Base-by-base conservation (phyloP, 2,329 filamentous ascomycete species). In the Botrytis fragariae region DNA sequence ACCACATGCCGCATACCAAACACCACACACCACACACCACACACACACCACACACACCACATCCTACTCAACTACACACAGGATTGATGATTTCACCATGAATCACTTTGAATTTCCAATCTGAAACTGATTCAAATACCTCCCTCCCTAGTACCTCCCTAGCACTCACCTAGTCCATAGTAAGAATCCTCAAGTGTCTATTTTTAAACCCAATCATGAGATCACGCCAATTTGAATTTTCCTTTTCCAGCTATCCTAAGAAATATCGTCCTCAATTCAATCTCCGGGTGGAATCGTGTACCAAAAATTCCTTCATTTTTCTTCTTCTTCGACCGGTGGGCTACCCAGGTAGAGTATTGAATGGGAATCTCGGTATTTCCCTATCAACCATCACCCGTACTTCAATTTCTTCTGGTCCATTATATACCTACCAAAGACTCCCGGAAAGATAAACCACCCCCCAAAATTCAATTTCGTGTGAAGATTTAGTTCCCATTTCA, bases 31-130 rank as follows among this genome's bases (percentile, higher is more conserved):
- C 42, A 32, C 29, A 59, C 16, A 32, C 7, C 3, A 7, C 7
- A n/a, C 4, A n/a, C 25, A 51, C 8, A 25, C 25, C 6, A 16
- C n/a, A 57, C 29, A 59, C 29, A 10, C 10, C 9, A 7, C 16
- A n/a, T 10, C n/a, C n/a, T n/a, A n/a, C n/a, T n/a, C n/a, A n/a
- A 16, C 35, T 3, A 16, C 1, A 25, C n/a, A 9, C 57, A 35
- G 18, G 3, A 2, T 37, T 29, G 42, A 37, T 39, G 44, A 61
- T 61, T 59, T 61, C 25, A 37, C 12, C 8, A 37, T 60, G n/a
- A 62, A 64, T 63, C 62, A 62, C 29, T 63, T 45, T 63, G 69
- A 69, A 42, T 54, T 54, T 69, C 67, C 48, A 59, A 63, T 54
- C 51, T 62, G 60, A 45, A 48, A 45, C 62, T 64, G 62, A 35